A percentile compares a stretch with the other conserved stretches of the same genome.
Conservation (phyloP, 345 rosid genomes). For the Citrus medica region DNA sequence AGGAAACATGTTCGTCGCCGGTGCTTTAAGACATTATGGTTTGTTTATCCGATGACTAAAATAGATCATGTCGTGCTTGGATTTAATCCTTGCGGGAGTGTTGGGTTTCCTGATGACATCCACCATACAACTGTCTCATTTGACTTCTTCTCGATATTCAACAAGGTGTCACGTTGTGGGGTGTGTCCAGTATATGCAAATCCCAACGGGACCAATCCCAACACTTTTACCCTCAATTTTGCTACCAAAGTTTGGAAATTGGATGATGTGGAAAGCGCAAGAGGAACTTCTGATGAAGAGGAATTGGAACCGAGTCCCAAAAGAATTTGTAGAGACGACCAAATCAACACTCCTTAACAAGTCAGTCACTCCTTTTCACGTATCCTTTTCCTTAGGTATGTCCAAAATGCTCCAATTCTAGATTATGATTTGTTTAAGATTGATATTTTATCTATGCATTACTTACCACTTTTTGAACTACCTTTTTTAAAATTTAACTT, state of each 20-base stretch:
- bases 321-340: neutral
- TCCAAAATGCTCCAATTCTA: too few relatives aligned
- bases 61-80: neutral
- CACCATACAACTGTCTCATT: neutral
- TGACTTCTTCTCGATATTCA: neutral
- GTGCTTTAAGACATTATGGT: too few relatives aligned
- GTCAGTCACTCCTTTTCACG: too few relatives aligned
- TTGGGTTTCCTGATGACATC: neutral
- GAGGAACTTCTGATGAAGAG: neutral
- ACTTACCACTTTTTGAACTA: too few relatives aligned
- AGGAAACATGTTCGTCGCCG: neutral
- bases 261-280: neutral
- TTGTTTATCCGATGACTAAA: too few relatives aligned
- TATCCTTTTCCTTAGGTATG: too few relatives aligned
- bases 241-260: neutral
- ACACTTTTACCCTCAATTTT: neutral
- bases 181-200: neutral
- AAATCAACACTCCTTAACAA: neutral
- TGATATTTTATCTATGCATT: too few relatives aligned
- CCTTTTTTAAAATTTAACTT: too few relatives aligned
- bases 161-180: neutral
- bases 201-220: neutral
- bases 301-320: neutral
- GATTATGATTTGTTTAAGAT: too few relatives aligned
- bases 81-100: neutral